These are phyloP conservation scores for Rhizodiscina lignyota DNA, from an alignment of 495 filamentous ascomycete genomes.

Conservation along the genomic window DNA sequence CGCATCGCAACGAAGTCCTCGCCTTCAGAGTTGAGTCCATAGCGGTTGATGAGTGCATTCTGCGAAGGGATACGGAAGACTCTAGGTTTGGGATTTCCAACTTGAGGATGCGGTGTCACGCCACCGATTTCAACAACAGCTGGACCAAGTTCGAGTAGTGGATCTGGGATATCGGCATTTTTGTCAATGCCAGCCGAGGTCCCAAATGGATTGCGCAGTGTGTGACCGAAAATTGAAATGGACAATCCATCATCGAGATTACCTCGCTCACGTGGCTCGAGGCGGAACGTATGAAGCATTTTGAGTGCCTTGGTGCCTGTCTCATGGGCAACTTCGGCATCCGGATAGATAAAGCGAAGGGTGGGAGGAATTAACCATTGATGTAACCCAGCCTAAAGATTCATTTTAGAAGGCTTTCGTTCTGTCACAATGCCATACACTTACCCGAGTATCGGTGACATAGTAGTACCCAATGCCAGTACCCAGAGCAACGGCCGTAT, in stretches of 20 bases:
- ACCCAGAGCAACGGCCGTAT: too few relatives aligned
- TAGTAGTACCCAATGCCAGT: conserved; percentile 65
- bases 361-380: conserved; percentile 61
- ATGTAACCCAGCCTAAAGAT: conserved; percentile 69
- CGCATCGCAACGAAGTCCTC: conserved; percentile 71
- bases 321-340: conserved; percentile 87
- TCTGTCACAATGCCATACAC: too few relatives aligned
- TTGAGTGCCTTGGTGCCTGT: conserved; percentile 52
- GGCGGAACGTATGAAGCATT: conserved; percentile 38
- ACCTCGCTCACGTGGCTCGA: conserved; percentile 61
- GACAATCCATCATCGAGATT: conserved; percentile 29
- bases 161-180: conserved; percentile 69
- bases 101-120: conserved; percentile 68
- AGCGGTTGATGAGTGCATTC: conserved; percentile 82
- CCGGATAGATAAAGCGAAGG: conserved; percentile 52
- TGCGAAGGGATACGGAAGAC: conserved; percentile 74
- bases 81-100: conserved; percentile 70
- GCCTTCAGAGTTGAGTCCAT: conserved; percentile 83
- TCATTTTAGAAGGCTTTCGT: too few relatives aligned
- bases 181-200: conserved; percentile 93
- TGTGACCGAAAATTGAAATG: conserved; percentile 60
- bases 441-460: conserved; percentile 81
- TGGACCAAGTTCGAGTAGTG: conserved; percentile 66
- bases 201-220: conserved; percentile 67
- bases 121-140: conserved; percentile 83